Evolutionary conservation across 352 stramenopile species (phyloP), one percentile per base, ranked within the genome.

Genomic region (Globisporangium mamillatum): DNA sequence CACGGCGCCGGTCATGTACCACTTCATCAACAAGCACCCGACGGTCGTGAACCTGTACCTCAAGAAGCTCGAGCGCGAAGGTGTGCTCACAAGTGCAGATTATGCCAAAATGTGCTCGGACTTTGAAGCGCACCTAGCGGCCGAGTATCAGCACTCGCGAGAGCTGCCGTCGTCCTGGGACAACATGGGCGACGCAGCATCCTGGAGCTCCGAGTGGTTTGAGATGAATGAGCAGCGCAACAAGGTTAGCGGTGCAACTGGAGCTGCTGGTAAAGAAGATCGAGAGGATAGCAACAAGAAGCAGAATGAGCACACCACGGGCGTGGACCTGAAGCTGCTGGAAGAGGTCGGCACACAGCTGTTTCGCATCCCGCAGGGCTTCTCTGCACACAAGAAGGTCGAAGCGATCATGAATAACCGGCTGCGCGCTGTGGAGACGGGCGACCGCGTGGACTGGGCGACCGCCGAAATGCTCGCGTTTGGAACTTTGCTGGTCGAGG

Each of bases 1-100:
- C 65, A 98, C 92, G 32, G 81, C 88, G 54, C 91, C 91, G 0
- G 75, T 96, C 48, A 97, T 97, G 91, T 97, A 97, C 74, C 73
- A 94, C 52, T 86, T 91, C 52, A 97, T 97, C 69, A 92, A 95
- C 72, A 85, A 94, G 61, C 83, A 94, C 64, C 86, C 85, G 41
- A 90, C 86, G 18, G 80, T 96, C 8, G 79, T 93, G 59, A 89
- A 90, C 20, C 57, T 93, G 24, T 97, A 94, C 66, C 68, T 76
- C 22, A 79, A 92, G 66, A 86, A 95, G 66, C 77, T 97, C 32
- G 64, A 79, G 36, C 74, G 74, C 4, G 74, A 91, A 38, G 83
- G 77, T 29, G 73, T 83, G 20, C 46, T 97, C 22, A 81, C 85
- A 20, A 46, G 66, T 0, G 71, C 68, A 2, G 84, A 91, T 0